Evolutionary conservation across 768 basidiomycete genomes (phyloP).

Genomic region (Agrocybe pediades): DNA sequence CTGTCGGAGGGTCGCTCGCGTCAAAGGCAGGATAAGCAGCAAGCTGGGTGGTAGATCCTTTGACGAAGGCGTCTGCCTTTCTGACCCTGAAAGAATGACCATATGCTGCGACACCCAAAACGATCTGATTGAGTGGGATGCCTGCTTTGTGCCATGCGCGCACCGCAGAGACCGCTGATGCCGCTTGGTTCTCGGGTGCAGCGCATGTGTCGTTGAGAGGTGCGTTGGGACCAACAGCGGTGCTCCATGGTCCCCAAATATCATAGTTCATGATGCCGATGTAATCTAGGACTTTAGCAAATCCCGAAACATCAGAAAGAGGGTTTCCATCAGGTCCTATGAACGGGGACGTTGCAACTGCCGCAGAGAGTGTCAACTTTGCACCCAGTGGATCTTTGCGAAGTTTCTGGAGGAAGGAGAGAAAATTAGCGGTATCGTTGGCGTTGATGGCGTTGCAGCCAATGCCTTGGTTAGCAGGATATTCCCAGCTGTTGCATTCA

Average conservation of each 20-base stretch:
- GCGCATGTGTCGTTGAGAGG: conserved; percentile 85
- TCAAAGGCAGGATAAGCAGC: conserved; percentile 58
- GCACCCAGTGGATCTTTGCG: conserved; percentile 53
- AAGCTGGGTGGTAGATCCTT: conserved; percentile 37
- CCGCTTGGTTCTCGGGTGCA: conserved; percentile 54
- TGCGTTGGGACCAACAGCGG: conserved; percentile 79
- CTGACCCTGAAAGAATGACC: conserved; percentile 76
- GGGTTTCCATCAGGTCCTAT: conserved; percentile 52
- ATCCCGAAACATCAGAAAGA: conserved; percentile 64
- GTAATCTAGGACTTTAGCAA: conserved; percentile 65
- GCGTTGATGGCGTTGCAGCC: conserved; percentile 68
- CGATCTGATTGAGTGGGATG: conserved; percentile 66
- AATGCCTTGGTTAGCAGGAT: conserved; percentile 69
- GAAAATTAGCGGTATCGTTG: conserved; percentile 75
- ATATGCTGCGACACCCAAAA: conserved; percentile 83
- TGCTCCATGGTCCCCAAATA: conserved; percentile 63
- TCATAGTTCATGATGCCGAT: conserved; percentile 73
- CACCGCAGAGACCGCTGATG: conserved; percentile 78
- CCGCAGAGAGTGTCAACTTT: conserved; percentile 60
- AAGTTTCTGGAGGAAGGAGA: conserved; percentile 76
- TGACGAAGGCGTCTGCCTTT: conserved; percentile 42
- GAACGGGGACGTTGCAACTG: conserved; percentile 43
- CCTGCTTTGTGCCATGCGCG: conserved; percentile 74
- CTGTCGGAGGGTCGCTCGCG: conserved; percentile 45
- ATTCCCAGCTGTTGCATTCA: conserved; percentile 73